These are phyloP conservation scores for Annulohypoxylon moriforme DNA, from an alignment of 495 filamentous ascomycete genomes.

Conservation along the genomic window DNA sequence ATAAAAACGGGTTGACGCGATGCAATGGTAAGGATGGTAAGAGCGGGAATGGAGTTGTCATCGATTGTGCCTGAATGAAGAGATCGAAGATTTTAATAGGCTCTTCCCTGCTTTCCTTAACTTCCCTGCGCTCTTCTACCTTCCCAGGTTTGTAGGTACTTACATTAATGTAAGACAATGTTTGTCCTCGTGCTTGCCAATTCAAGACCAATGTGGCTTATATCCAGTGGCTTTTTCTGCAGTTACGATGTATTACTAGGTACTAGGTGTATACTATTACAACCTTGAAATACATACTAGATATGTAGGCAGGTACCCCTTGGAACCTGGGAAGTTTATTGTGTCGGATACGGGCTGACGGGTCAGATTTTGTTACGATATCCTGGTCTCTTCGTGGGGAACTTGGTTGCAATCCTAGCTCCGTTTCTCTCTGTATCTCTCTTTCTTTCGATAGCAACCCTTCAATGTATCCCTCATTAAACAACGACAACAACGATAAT, in stretches of 20 bases:
- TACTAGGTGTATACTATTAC: too few species aligned
- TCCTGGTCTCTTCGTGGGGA: background rate
- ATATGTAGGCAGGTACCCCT: too few species aligned
- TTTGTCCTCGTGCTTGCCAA: conserved; percentile 23
- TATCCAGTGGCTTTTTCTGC: conserved; percentile 20
- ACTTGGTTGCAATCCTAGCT: background rate
- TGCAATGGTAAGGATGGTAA: too few species aligned
- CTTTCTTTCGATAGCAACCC: background rate
- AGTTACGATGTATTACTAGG: background rate
- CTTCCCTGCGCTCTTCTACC: background rate
- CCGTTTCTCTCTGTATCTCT: background rate
- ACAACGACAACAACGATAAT: background rate
- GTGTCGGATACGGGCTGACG: conserved; percentile 10
- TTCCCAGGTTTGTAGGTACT: background rate
- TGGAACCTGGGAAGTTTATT: conserved; percentile 1
- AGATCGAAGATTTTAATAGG: conserved; percentile 10
- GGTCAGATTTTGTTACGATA: conserved; percentile 7
- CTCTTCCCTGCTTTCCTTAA: conserved; percentile 1
- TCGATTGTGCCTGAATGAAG: conserved; percentile 1
- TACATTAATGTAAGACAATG: conserved; percentile 15
- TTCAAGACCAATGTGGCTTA: conserved; percentile 25
- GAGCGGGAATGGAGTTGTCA: conserved; percentile 11
- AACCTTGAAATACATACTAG: too few species aligned
- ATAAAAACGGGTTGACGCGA: too few species aligned
- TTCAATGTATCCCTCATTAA: background rate